Conservation (phyloP, 148 eudicot genomes). For the Vaccinium darrowii region DNA sequence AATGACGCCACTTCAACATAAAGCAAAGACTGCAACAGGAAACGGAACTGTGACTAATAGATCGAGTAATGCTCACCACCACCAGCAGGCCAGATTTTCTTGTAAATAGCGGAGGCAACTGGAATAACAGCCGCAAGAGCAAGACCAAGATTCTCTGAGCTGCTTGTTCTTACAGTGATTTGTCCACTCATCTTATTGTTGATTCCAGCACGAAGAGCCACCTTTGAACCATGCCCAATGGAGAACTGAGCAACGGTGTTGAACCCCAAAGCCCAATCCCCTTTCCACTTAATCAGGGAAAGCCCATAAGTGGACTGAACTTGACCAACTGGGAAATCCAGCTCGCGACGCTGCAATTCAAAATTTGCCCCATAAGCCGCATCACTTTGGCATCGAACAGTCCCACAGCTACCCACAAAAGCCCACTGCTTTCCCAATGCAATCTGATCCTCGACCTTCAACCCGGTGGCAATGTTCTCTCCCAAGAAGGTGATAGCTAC, state of each 20-base stretch:
- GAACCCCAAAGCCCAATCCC: slow-evolving; percentile 58
- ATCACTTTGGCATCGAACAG: slow-evolving; percentile 54
- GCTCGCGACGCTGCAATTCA: slow-evolving; percentile 53
- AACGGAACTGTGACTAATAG: slow-evolving; percentile 37
- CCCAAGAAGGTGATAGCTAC: slow-evolving; percentile 73
- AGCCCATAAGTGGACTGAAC: slow-evolving; percentile 53
- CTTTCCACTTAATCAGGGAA: slow-evolving; percentile 64
- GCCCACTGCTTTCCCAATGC: slow-evolving; percentile 66
- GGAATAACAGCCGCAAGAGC: slow-evolving; percentile 78
- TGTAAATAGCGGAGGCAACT: slow-evolving; percentile 57
- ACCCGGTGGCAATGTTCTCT: slow-evolving; percentile 73
- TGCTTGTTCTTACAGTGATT: slow-evolving; percentile 81
- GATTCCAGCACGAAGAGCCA: slow-evolving; percentile 71
- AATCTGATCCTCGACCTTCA: slow-evolving; percentile 82
- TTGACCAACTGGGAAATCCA: slow-evolving; percentile 61
- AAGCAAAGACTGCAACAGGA: not conserved
- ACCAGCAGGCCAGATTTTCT: slow-evolving; percentile 52
- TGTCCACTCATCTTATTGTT: slow-evolving; percentile 95
- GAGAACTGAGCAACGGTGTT: slow-evolving; percentile 71
- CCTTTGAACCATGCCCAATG: slow-evolving; percentile 74
- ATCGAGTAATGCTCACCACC: slow-evolving; percentile 61
- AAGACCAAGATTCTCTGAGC: slow-evolving; percentile 72
- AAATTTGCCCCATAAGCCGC: slow-evolving; percentile 70
- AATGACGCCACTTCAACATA: not conserved
- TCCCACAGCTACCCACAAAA: slow-evolving; percentile 61